phyloP scores from a whole-genome alignment of 257 asterid genomes.

The Capsicum rhomboideum region DNA sequence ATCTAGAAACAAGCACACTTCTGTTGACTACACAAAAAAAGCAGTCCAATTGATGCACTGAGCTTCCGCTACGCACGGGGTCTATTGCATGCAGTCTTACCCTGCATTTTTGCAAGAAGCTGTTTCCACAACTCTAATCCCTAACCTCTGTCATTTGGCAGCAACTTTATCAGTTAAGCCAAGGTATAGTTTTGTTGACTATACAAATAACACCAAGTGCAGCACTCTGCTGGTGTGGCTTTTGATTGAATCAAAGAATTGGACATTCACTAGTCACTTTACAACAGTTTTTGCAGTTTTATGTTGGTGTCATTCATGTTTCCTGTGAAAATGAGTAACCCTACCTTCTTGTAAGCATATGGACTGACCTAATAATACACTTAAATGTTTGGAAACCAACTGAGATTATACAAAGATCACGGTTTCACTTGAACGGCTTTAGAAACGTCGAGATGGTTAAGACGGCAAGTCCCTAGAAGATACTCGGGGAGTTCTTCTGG shows the following conservation, averaged over 20 bases:
- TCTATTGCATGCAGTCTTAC: no score
- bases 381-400: background rate
- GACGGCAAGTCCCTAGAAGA: constrained; percentile 83
- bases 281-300: background rate
- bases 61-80: no score
- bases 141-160: background rate
- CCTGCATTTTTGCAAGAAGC: no score
- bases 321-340: background rate
- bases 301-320: background rate
- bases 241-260: constrained; percentile 14
- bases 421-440: constrained; percentile 43
- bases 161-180: background rate
- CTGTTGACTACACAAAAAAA: background rate
- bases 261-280: constrained; percentile 4
- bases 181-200: background rate
- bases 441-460: constrained; percentile 66
- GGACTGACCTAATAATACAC: background rate
- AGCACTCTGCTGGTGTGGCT: background rate
- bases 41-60: no score
- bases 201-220: background rate
- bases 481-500: constrained; percentile 79
- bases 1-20: background rate
- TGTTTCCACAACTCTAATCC: no score
- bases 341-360: background rate
- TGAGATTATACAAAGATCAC: background rate